These are phyloP conservation scores for Aristolochia fimbriata DNA, from an alignment of 164 flowering plant species.

Conservation along the genomic window DNA sequence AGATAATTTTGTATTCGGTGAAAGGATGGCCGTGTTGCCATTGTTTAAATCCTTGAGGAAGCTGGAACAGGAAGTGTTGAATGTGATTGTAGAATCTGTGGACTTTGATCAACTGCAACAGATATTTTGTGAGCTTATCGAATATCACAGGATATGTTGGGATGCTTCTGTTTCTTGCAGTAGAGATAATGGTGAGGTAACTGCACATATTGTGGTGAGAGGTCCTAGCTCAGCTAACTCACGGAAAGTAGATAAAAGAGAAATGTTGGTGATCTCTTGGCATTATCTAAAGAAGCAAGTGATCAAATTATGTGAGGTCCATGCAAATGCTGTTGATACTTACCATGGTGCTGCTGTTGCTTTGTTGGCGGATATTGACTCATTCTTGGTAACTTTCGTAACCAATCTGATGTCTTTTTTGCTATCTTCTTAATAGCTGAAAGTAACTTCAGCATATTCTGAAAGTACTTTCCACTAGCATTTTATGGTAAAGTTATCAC, in stretches of 20 bases:
- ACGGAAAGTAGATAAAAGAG: conserved; percentile 7
- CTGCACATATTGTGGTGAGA: no score
- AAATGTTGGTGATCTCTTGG: conserved; percentile 36
- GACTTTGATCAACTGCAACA: conserved; percentile 37
- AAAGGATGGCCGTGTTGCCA: conserved; percentile 4
- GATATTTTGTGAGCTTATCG: conserved; percentile 41
- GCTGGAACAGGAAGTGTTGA: conserved; percentile 54
- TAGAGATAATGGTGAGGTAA: no score
- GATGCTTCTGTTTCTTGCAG: conserved; percentile 20
- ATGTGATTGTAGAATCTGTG: conserved; percentile 34
- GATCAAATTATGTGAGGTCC: conserved; percentile 28
- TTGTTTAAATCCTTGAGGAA: conserved; percentile 33
- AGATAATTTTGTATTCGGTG: conserved; percentile 9
- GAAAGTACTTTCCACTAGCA: no score
- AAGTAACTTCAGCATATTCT: no score
- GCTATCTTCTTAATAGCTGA: no score
- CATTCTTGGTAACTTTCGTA: no score
- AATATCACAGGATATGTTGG: conserved; percentile 60
- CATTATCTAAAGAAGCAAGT: conserved; percentile 46
- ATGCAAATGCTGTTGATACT: conserved; percentile 25
- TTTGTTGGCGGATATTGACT: no score
- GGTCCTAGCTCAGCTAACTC: no score
- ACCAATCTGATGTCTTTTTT: no score
- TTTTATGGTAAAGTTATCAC: no score
- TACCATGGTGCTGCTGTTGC: no score